Percentiles rank a stretch among this genome's conserved stretches.
These are phyloP conservation scores for Colletotrichum eremochloae DNA, from an alignment of 2,329 filamentous ascomycete species.

Conservation along the genomic window DNA sequence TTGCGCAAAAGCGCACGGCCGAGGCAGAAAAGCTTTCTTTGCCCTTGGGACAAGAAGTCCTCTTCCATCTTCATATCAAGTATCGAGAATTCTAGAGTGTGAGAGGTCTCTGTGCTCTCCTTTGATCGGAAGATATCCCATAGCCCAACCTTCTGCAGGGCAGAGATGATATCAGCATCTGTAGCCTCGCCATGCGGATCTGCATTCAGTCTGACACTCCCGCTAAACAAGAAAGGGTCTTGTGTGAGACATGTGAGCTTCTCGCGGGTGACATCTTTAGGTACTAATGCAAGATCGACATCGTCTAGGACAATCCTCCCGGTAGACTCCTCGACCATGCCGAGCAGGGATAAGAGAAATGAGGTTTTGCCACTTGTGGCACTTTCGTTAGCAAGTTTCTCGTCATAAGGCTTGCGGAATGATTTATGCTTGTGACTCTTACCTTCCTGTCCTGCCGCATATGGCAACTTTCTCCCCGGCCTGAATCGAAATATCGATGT, in stretches of 20 bases:
- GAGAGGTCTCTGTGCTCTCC: constrained; percentile 55
- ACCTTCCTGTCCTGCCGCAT: constrained; percentile 52
- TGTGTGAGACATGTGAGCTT: constrained; percentile 62
- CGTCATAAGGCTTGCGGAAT: constrained; percentile 19
- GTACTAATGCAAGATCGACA: constrained; percentile 50
- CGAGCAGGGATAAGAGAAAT: constrained; percentile 59
- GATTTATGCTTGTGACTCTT: constrained; percentile 8
- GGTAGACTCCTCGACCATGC: constrained; percentile 58
- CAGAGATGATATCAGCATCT: constrained; percentile 58
- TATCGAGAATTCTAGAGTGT: constrained; percentile 9
- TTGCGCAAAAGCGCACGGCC: constrained; percentile 58
- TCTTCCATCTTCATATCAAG: constrained; percentile 45
- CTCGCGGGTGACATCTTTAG: constrained; percentile 44
- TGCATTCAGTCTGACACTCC: constrained; percentile 62
- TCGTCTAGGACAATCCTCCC: constrained; percentile 61
- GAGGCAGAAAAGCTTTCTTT: constrained; percentile 63
- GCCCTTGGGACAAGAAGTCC: constrained; percentile 66
- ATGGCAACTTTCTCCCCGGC: constrained; percentile 63
- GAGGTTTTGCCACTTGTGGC: constrained; percentile 42
- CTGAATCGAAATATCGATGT: constrained; percentile 44
- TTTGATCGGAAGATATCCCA: constrained; percentile 56
- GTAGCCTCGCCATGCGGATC: constrained; percentile 56
- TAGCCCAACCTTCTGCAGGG: constrained; percentile 62
- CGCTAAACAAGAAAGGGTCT: constrained; percentile 63
- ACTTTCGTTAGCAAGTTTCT: constrained; percentile 63